Base-by-base conservation (phyloP, 129 eudicot genomes). In the Escallonia rubra region DNA sequence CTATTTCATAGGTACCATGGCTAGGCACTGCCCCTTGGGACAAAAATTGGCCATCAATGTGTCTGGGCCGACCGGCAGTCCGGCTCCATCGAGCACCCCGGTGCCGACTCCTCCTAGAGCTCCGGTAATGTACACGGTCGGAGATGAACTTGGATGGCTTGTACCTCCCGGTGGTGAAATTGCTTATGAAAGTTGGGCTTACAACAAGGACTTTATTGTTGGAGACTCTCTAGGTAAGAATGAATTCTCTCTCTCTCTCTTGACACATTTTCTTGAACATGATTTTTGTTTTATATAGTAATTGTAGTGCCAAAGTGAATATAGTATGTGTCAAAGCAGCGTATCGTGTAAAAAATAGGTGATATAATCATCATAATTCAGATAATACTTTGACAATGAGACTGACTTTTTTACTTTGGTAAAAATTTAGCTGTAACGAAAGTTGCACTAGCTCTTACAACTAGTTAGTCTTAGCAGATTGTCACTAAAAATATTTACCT, bases 221-320 rank as follows among this genome's bases (percentile, higher is more conserved):
- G 78, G 82, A 7, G 89, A 84, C 67, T 59, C 41, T 10, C 59
- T 84, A 13, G 76, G 89, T 84, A 79, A 8, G 34, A 23, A 23
- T 23, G 34, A 23, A 23, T 23, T 23, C 34, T 23, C 34, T 23
- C 34, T 23, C 34, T 23, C 34, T 23, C 34, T 23, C 34, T 23
- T n/a, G n/a, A n/a, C 50, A 9, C 50, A 46, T 6, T 46, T 46
- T 46, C 6, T 5, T 5, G 6, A 46, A 46, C 6, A 46, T 46
- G 50, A 46, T 1, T 46, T 46, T 46, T 9, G 0, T 46, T 5
- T 46, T 46, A 46, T 9, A 9, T 5, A 2, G 6, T 46, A 23
- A 23, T 23, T 23, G 34, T 23, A 23, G 34, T 23, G 34, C 34
- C 34, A 23, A 23, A 23, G 34, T 23, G 34, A 23, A 23, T 23